Percentiles rank a stretch among this genome's conserved stretches.
phyloP scores from a whole-genome alignment of 2,329 filamentous ascomycete genomes.

The Colletotrichum karsti region DNA sequence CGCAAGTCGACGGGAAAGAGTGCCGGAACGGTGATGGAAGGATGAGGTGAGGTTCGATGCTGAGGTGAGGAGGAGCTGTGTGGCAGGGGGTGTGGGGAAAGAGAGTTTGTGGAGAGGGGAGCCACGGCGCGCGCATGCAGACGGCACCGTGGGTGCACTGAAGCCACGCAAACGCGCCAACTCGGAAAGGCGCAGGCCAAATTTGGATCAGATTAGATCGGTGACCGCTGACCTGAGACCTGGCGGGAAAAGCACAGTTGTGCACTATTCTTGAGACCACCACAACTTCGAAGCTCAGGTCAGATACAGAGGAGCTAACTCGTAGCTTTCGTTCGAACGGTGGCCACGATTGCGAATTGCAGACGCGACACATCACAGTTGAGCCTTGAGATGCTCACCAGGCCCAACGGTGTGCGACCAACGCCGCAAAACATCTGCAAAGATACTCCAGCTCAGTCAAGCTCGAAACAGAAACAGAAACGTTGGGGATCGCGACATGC shows the following conservation, averaged over 20 bases:
- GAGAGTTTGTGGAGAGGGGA: neutral
- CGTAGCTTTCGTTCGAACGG: too few species aligned
- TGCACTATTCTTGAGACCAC: too few species aligned
- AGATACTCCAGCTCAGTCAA: neutral
- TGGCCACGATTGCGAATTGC: neutral
- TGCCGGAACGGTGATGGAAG: conserved; percentile 1
- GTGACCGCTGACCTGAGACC: conserved; percentile 5
- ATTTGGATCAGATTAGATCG: conserved; percentile 13
- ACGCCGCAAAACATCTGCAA: neutral
- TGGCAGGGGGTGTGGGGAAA: neutral
- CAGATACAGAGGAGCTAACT: too few species aligned
- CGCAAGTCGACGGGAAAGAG: neutral
- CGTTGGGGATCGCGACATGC: conserved; percentile 7
- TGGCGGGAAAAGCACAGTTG: neutral
- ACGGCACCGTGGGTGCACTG: too few species aligned
- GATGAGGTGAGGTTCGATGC: conserved; percentile 9
- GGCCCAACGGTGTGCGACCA: too few species aligned
- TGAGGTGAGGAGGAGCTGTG: neutral
- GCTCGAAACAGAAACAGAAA: neutral
- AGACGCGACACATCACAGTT: too few species aligned
- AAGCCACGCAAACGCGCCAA: neutral
- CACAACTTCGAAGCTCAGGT: too few species aligned
- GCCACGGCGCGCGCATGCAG: neutral
- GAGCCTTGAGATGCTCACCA: too few species aligned
- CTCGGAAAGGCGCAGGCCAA: conserved; percentile 2